Evolutionary conservation across 2,329 filamentous ascomycete genomes (phyloP), one percentile per base, ranked within the genome.

Genomic region (Colletotrichum orbiculare): DNA sequence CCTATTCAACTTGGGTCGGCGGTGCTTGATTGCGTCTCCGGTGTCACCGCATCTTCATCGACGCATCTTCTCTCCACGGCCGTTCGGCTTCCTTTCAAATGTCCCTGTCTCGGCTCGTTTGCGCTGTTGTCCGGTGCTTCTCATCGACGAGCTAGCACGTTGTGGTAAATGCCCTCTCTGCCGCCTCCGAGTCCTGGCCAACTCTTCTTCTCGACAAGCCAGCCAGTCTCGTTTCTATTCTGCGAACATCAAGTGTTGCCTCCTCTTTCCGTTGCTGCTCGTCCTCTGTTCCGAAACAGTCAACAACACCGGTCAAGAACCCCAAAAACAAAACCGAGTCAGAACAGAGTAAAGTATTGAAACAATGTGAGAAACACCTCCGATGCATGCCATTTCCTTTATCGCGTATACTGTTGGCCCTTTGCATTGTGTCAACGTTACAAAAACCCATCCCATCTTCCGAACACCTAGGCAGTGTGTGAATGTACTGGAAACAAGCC

Each of bases 351-450:
- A 33, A 38, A 33, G 15, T 11, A 54, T 11, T 10, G 11, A 39
- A 61, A 54, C 41, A 58, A 38, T 17, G n/a, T 46, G 34, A 53
- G 33, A 46, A 59, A 66, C 52, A 56, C 63, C 63, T 57, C 63
- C 63, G 17, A 57, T 63, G 63, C 63, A 66, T 66, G 63, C 63
- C 63, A 66, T 63, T 57, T 60, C 63, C 60, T 57, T 57, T 66
- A 62, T 63, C 63, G 63, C 64, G 64, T 66, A 60, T 66, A 66
- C 60, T 66, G 64, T 54, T 64, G 64, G 58, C 63, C 63, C 58
- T 59, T 48, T 60, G 64, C 64, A 64, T 59, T 53, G 57, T 63
- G 34, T 66, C 47, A 59, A 67, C 65, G 52, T 56, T 68, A 67
- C 65, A 67, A 58, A 54, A 46, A 54, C 46, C 55, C 42, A 54